Evolutionary conservation across 768 basidiomycete species (phyloP), one percentile per base, ranked within the genome.

Genomic region (Amanita subjunquillea): DNA sequence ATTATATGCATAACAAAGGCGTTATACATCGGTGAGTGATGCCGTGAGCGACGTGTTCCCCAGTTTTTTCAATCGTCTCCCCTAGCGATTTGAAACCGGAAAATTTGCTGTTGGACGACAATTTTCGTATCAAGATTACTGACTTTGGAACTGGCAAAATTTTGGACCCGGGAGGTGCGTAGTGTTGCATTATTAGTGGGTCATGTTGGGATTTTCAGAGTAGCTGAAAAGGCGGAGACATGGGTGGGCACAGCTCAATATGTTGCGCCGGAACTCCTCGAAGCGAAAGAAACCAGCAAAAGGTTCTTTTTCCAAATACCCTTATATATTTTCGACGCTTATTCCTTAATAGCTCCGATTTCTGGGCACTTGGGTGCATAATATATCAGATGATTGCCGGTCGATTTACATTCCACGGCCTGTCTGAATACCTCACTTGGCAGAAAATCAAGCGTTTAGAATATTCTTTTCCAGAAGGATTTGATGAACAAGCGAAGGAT

Each of bases 341-440:
- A 62, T 32, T 58, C 23, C 23, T 39, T 53, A 37, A 39, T 54
- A 94, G 92, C 56, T 90, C 94, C 38, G 96, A 98, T 66, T 75
- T 92, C 8, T 99, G 95, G 95, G 90, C 93, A 4, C 75, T 96
- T 23, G 96, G 93, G 2, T 97, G 95, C 67, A 85, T 97, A 41
- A 67, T 98, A 20, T 98, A 82, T 67, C 94, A 97, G 65, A 85
- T 97, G 75, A 83, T 97, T 48, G 80, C 87, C 10, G 95, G 94
- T 37, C 80, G 80, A 39, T 94, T 94, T 58, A 89, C 93, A 2
- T 99, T 99, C 72, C 80, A 88, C 56, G 93, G 87, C 3, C 73
- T 83, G 5, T 92, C 93, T 0, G 91, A 97, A 55, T 97, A 94
- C 62, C 79, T 96, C 54, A 96, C 88, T 30, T 94, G 92, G 79